Evolutionary conservation across 768 basidiomycete genomes (phyloP).

Genomic region (Phaffia australis): DNA sequence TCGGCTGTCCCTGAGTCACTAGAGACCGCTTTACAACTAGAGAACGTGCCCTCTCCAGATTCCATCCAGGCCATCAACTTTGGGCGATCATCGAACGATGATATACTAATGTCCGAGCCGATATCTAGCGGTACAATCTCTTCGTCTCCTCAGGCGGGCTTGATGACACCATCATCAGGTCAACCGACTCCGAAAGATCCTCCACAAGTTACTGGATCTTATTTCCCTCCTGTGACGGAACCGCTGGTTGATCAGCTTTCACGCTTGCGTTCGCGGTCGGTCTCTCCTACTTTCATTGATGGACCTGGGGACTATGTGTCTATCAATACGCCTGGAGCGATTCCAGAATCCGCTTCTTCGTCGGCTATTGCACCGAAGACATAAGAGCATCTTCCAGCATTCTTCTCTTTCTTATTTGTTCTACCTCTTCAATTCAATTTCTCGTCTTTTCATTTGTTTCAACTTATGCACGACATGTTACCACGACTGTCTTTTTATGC

Average conservation of each 20-base stretch:
- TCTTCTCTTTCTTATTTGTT: neutral
- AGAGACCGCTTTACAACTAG: constrained; percentile 22
- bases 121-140: neutral
- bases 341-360: neutral
- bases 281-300: neutral
- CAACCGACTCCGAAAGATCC: neutral
- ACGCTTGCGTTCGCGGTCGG: neutral
- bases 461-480: too few species aligned
- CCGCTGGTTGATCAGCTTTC: neutral
- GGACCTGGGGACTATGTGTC: constrained; percentile 11
- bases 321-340: neutral
- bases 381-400: neutral
- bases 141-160: neutral
- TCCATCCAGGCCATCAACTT: constrained; percentile 12
- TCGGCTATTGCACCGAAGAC: too few species aligned
- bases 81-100: neutral
- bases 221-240: neutral
- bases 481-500: too few species aligned
- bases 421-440: neutral
- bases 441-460: too few species aligned
- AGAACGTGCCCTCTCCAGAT: constrained; percentile 17
- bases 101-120: neutral
- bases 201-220: neutral
- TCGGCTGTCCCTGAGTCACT: neutral
- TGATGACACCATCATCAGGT: neutral